These are phyloP conservation scores for Diversispora eburnea DNA, from an alignment of 192 early-diverging fungal genomes.

Conservation along the genomic window DNA sequence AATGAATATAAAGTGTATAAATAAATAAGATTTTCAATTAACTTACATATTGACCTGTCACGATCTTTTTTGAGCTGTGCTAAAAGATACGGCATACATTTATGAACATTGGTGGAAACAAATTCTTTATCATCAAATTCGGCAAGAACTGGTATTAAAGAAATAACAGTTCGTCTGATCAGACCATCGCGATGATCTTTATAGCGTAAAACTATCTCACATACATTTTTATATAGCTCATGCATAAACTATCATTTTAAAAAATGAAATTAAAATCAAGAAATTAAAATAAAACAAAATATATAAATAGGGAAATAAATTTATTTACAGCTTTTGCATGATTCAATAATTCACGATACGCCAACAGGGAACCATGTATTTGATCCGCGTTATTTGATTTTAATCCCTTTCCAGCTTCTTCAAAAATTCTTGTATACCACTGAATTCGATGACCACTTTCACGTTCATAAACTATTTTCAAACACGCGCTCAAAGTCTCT, in stretches of 20 bases:
- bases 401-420: constrained; percentile 76
- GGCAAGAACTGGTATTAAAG: constrained; percentile 80
- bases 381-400: constrained; percentile 67
- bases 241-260: constrained; percentile 70
- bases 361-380: constrained; percentile 83
- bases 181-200: constrained; percentile 75
- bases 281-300: neutral
- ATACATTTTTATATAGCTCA: constrained; percentile 67
- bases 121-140: constrained; percentile 73
- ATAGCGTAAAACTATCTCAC: constrained; percentile 72
- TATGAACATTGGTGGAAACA: constrained; percentile 61
- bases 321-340: constrained; percentile 71
- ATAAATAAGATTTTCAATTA: neutral
- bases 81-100: constrained; percentile 72
- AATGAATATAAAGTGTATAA: neutral
- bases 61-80: constrained; percentile 66
- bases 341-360: constrained; percentile 71
- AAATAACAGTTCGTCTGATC: constrained; percentile 79
- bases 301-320: neutral
- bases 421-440: constrained; percentile 78
- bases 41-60: constrained; percentile 54
- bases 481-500: constrained; percentile 71
- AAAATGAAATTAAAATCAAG: neutral
- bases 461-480: constrained; percentile 74
- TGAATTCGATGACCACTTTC: constrained; percentile 57